phyloP scores from a whole-genome alignment of 169 alveolate genomes.

The Fabrea salina region DNA sequence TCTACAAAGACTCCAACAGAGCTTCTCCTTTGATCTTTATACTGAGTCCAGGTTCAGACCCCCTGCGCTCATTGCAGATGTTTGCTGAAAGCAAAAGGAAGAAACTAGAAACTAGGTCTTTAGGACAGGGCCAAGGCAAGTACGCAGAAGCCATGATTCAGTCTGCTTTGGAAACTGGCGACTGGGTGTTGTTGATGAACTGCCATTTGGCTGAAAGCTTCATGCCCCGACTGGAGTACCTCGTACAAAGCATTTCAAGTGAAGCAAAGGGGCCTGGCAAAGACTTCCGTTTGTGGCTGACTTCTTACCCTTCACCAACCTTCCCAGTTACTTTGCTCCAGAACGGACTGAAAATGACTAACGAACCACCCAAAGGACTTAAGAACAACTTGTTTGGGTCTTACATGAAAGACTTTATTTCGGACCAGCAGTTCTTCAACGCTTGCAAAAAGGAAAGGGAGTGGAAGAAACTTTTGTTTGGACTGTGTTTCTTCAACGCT shows the following conservation, averaged over 20 bases:
- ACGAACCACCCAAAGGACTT: slow-evolving; percentile 91
- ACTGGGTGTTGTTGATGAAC: slow-evolving; percentile 88
- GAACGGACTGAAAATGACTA: slow-evolving; percentile 88
- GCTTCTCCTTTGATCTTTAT: slow-evolving; percentile 75
- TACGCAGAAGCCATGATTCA: slow-evolving; percentile 74
- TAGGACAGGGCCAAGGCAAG: slow-evolving; percentile 84
- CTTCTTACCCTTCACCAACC: slow-evolving; percentile 87
- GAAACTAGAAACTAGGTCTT: slow-evolving; percentile 66
- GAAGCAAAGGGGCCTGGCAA: slow-evolving; percentile 61
- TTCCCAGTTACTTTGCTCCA: slow-evolving; percentile 91
- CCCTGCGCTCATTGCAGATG: slow-evolving; percentile 65
- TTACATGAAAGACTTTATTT: slow-evolving; percentile 76
- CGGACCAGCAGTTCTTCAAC: slow-evolving; percentile 81
- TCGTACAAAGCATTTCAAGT: slow-evolving; percentile 83
- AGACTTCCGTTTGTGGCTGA: slow-evolving; percentile 88
- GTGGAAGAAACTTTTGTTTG: slow-evolving; percentile 84
- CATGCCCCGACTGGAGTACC: slow-evolving; percentile 89
- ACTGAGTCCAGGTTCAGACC: slow-evolving; percentile 83
- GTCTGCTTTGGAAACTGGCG: slow-evolving; percentile 67
- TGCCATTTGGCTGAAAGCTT: slow-evolving; percentile 85
- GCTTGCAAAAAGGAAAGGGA: slow-evolving; percentile 54
- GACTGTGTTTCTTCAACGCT: slow-evolving; percentile 93
- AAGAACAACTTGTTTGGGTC: slow-evolving; percentile 80
- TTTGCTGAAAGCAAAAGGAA: slow-evolving; percentile 69
- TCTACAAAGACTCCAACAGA: slow-evolving; percentile 64